Evolutionary conservation across 179 eudicot genomes (phyloP).

Genomic region (Camellia oleifera): DNA sequence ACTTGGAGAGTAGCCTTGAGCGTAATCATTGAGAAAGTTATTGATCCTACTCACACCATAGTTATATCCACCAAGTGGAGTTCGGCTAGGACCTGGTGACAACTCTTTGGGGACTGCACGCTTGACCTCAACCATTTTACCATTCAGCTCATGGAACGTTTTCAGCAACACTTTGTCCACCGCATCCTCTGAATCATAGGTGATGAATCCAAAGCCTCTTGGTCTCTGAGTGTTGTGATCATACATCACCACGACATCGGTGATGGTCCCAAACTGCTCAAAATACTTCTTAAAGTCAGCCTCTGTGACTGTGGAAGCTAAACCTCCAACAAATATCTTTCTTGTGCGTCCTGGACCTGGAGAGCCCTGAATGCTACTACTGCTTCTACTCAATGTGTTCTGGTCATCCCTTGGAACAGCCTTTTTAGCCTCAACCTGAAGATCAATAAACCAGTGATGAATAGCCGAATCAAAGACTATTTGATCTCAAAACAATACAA

Average conservation of each 20-base stretch:
- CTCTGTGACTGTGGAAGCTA: constrained; percentile 80
- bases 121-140: constrained; percentile 84
- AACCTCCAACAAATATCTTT: constrained; percentile 86
- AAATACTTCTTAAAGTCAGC: constrained; percentile 65
- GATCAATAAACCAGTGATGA: constrained; percentile 11
- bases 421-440: constrained; percentile 84
- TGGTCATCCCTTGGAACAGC: constrained; percentile 92
- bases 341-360: constrained; percentile 75
- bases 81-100: constrained; percentile 68
- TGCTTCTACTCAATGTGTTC: constrained; percentile 61
- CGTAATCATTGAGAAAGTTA: constrained; percentile 47
- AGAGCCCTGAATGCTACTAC: constrained; percentile 65
- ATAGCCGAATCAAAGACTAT: constrained; percentile 1
- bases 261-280: constrained; percentile 74
- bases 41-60: constrained; percentile 51
- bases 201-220: constrained; percentile 85
- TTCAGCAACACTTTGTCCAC: constrained; percentile 64
- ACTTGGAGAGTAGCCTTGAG: constrained; percentile 58
- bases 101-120: constrained; percentile 86
- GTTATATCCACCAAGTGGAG: constrained; percentile 52
- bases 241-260: constrained; percentile 86
- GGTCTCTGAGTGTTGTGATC: constrained; percentile 89
- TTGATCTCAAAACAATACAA: neutral
- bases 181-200: constrained; percentile 77
- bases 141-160: constrained; percentile 77